Conservation (phyloP, 768 basidiomycete genomes). For the Tubosaeta sp. region DNA sequence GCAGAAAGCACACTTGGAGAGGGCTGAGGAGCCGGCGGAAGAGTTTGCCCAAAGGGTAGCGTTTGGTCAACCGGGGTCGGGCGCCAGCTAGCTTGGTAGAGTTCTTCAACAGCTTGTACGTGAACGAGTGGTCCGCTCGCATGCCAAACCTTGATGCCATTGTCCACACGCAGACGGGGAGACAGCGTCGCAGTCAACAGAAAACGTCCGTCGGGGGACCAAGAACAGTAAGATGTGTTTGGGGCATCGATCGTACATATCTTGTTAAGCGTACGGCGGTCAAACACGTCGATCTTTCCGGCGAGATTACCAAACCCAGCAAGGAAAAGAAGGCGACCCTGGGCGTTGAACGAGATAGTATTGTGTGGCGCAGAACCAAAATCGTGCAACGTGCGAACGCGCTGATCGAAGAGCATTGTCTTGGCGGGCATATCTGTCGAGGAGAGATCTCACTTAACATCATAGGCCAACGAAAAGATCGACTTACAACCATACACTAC, state of each 20-base stretch:
- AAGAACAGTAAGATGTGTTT: conserved; percentile 91
- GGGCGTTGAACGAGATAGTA: conserved; percentile 92
- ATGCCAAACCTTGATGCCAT: conserved; percentile 96
- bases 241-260: conserved; percentile 80
- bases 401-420: conserved; percentile 85
- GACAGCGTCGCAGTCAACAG: conserved; percentile 94
- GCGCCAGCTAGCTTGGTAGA: conserved; percentile 87
- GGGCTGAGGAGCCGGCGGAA: conserved; percentile 69
- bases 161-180: conserved; percentile 93
- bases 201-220: conserved; percentile 92
- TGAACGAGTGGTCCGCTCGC: conserved; percentile 86
- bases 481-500: conserved; percentile 94
- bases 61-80: conserved; percentile 64
- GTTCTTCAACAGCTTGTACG: conserved; percentile 75
- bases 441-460: neutral
- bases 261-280: conserved; percentile 80
- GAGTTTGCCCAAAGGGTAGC: conserved; percentile 58
- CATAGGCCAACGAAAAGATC: neutral
- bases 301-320: conserved; percentile 98
- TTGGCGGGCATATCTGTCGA: conserved; percentile 89
- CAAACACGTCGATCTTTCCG: conserved; percentile 89
- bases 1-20: conserved; percentile 50
- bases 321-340: conserved; percentile 80
- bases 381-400: conserved; percentile 82
- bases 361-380: conserved; percentile 90